Conservation (phyloP, 495 filamentous ascomycete species). For the Paragyromitra xinjiangensis region DNA sequence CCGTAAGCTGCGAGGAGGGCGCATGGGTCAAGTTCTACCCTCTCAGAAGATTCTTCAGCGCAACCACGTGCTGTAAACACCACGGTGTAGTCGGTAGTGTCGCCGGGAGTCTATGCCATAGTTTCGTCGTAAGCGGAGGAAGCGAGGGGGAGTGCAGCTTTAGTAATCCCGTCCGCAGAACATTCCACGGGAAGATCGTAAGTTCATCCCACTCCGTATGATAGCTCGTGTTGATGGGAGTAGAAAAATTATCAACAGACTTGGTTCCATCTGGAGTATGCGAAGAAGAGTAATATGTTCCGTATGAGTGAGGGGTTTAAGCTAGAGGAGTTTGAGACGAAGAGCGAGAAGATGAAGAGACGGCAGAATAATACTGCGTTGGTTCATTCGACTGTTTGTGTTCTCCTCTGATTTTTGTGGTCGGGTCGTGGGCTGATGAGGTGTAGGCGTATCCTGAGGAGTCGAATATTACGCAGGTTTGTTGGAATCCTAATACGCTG, state of each 20-base stretch:
- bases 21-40: slow-evolving; percentile 65
- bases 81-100: slow-evolving; percentile 60
- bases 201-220: background rate
- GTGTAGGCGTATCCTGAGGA: slow-evolving; percentile 69
- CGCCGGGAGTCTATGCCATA: slow-evolving; percentile 64
- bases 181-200: slow-evolving; percentile 64
- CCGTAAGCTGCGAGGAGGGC: slow-evolving; percentile 68
- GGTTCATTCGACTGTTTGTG: slow-evolving; percentile 49
- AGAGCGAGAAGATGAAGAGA: slow-evolving; percentile 43
- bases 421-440: slow-evolving; percentile 33
- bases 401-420: background rate
- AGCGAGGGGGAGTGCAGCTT: slow-evolving; percentile 66
- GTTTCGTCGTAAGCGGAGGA: slow-evolving; percentile 66
- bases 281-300: slow-evolving; percentile 60
- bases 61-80: slow-evolving; percentile 59
- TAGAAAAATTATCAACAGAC: slow-evolving; percentile 66
- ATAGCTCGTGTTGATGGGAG: background rate
- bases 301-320: slow-evolving; percentile 70
- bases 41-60: slow-evolving; percentile 67
- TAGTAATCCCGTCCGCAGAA: slow-evolving; percentile 67
- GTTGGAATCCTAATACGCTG: slow-evolving; percentile 73
- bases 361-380: slow-evolving; percentile 43
- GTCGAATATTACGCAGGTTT: slow-evolving; percentile 65
- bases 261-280: slow-evolving; percentile 71
- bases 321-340: slow-evolving; percentile 60